phyloP scores from a whole-genome alignment of 1,139 yeast genomes.

The Keqinozyma sinolaborantium region DNA sequence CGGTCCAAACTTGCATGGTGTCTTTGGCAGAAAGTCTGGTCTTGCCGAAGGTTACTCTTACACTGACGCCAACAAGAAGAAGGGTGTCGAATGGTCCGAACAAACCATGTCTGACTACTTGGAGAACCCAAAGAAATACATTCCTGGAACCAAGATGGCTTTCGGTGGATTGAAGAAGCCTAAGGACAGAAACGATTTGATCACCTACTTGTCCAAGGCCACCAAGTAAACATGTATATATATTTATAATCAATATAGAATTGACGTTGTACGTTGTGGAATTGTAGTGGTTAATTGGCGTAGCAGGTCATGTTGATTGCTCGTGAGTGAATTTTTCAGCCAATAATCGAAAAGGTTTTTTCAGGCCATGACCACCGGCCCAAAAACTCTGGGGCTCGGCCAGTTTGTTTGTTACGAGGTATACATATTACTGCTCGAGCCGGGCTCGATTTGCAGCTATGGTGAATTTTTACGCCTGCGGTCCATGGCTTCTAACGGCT shows the following conservation, averaged over 20 bases:
- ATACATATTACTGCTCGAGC: too few relatives aligned
- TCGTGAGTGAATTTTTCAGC: too few relatives aligned
- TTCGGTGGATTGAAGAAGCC: constrained; percentile 99
- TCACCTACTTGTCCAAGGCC: constrained; percentile 84
- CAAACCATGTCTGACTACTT: constrained; percentile 92
- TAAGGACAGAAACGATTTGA: constrained; percentile 96
- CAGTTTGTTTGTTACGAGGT: too few relatives aligned
- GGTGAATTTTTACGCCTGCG: too few relatives aligned
- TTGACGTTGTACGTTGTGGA: too few relatives aligned
- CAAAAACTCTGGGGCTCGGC: too few relatives aligned
- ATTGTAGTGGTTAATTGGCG: too few relatives aligned
- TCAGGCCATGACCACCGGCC: too few relatives aligned
- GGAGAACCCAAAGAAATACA: constrained; percentile 99
- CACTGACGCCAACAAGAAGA: constrained; percentile 98
- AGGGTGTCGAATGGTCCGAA: constrained; percentile 84
- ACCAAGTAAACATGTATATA: constrained; percentile 45
- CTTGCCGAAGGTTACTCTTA: constrained; percentile 89
- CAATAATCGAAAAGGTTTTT: too few relatives aligned
- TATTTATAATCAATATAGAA: neutral
- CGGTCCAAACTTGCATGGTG: constrained; percentile 97
- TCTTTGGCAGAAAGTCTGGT: constrained; percentile 91
- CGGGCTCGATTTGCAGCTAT: too few relatives aligned
- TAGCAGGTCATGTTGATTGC: too few relatives aligned
- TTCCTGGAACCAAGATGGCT: constrained; percentile 99
- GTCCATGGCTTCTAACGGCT: too few relatives aligned